Evolutionary conservation across 1,284 basidiomycete genomes (phyloP).

Genomic region (Thecaphora thlaspeos): DNA sequence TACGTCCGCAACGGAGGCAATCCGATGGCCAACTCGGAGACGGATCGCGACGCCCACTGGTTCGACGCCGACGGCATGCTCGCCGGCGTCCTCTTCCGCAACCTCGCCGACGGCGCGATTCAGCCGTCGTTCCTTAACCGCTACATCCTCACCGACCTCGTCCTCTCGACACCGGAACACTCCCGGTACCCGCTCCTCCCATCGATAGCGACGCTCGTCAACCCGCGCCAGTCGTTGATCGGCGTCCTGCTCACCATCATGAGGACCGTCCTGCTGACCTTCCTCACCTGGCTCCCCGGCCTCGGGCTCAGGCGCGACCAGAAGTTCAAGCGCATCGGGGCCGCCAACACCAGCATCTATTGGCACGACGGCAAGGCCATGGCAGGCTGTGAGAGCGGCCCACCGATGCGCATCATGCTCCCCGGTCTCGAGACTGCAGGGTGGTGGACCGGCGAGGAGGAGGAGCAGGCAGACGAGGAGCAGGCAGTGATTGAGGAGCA

Average conservation of each 20-base stretch:
- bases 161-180: slow-evolving; percentile 46
- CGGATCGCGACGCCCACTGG: slow-evolving; percentile 53
- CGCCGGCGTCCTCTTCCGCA: slow-evolving; percentile 60
- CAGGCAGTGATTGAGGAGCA: no score
- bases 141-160: slow-evolving; percentile 59
- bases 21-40: slow-evolving; percentile 49
- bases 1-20: slow-evolving; percentile 63
- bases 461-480: background rate
- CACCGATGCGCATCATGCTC: slow-evolving; percentile 60
- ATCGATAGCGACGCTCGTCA: slow-evolving; percentile 61
- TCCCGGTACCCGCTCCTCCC: slow-evolving; percentile 58
- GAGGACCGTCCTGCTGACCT: slow-evolving; percentile 52
- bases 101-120: slow-evolving; percentile 19
- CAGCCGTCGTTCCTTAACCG: slow-evolving; percentile 57
- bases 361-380: slow-evolving; percentile 61
- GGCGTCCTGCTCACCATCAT: slow-evolving; percentile 59
- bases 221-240: slow-evolving; percentile 59
- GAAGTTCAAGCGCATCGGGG: slow-evolving; percentile 46
- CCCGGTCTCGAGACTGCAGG: slow-evolving; percentile 61
- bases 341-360: slow-evolving; percentile 61
- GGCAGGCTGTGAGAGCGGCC: slow-evolving; percentile 62
- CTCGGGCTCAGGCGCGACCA: slow-evolving; percentile 18
- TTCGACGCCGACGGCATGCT: slow-evolving; percentile 60
- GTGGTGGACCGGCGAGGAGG: slow-evolving; percentile 57
- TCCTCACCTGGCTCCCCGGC: slow-evolving; percentile 53